Base-by-base conservation (phyloP, 1,139 yeast species). In the Yamadazyma songkhlaensis region DNA sequence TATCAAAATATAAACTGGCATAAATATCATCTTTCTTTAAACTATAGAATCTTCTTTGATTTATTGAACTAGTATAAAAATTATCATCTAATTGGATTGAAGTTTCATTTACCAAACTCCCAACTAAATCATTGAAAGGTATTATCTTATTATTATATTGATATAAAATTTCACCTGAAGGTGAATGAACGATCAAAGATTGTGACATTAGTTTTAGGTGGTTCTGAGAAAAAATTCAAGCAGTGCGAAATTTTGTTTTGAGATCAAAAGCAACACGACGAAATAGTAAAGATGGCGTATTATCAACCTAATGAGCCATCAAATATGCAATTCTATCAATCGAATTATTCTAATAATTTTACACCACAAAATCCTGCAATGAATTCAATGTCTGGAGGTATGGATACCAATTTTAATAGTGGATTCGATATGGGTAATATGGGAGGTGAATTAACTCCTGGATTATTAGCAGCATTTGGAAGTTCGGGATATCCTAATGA, bases 401-500 rank as follows among this genome's bases (percentile, higher is more conserved):
- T 68, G 77, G 72, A 67, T 42, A 50, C 60, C 9, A 61, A 62
- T 2, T 70, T 67, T 42, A 67, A 64, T 7, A 50, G 60, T 9
- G 61, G 59, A 38, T 59, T 64, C 29, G 73, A 68, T 41, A 78
- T 74, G 10, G 55, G 80, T 1, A 58, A 60, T 22, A 67, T 74
- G 70, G 72, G 72, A 20, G 65, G 64, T 12, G 80, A 81, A 40
- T 68, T 92, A 33, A 74, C 89, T 1, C 68, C 79, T 0, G 98
- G 98, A 0, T 57, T 89, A 36, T 62, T 94, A 13, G 95, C 96
- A 4, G 98, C 98, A 0, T 84, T 94, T 55, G 89, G 97, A 2
- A 85, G 97, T 0, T 74, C 86, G 0, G 98, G 99, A 0, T 92
- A 92, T 56, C 81, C 96, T 0, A 94, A 90, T 20, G 99, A 92